Base-by-base conservation (phyloP, 495 filamentous ascomycete genomes). In the Neurospora sp. region DNA sequence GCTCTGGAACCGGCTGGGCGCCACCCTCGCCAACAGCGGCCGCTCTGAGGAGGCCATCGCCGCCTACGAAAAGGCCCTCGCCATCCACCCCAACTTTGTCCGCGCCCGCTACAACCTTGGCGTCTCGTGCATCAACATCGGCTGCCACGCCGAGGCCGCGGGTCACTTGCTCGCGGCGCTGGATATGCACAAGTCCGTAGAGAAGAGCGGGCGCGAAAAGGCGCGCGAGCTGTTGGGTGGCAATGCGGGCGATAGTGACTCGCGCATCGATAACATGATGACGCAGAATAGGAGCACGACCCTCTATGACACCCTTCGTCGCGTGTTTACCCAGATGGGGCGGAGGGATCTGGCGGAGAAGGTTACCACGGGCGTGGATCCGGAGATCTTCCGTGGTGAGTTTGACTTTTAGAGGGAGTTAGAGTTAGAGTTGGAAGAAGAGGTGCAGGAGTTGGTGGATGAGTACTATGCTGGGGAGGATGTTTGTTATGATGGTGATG, bases 1-100 rank as follows among this genome's bases (percentile, higher is more conserved):
- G 8, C 90, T 99, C 11, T 99, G 96, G 96, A 99, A 99, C 84
- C 90, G 96, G 5, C 91, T 99, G 7, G 96, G 96, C 71, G 96
- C 96, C 5, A 99, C 96, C 0, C 90, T 99, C 3, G 96, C 96
- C 75, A 99, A 99, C 85, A 92, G 89, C 21, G 94, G 94, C 70
- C 92, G 93, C 73, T 91, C 89, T 73, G 96, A 98, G 81, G 95
- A 99, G 80, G 96, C 96, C 39, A 98, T 98, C 77, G 92, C 94
- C 72, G 96, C 96, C 0, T 99, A 99, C 82, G 94, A 97, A 80
- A 91, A 93, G 75, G 96, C 96, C 0, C 86, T 99, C 13, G 90
- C 88, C 71, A 89, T 98, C 69, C 91, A 93, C 76, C 91, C 94
- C 43, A 98, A 98, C 85, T 99, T 99, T 77, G 96, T 98, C 31